A percentile compares a stretch with the other conserved stretches of the same genome.
Conservation (phyloP, 2,329 filamentous ascomycete species). For the Botrytis tulipae region DNA sequence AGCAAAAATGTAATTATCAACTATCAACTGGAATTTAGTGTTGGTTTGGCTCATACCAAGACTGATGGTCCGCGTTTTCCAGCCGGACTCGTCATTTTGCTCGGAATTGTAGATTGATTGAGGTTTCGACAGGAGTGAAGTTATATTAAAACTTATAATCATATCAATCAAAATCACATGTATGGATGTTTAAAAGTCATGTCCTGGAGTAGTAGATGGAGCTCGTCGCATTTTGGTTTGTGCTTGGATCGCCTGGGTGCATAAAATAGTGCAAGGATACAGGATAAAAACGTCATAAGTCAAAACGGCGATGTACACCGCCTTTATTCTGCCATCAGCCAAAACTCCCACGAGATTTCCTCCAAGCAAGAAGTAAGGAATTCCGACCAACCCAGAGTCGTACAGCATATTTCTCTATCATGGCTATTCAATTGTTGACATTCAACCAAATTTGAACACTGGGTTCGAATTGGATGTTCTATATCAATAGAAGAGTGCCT, state of each 20-base stretch:
- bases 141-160: neutral
- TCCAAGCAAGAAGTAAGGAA: neutral
- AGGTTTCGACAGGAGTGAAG: neutral
- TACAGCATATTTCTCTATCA: neutral
- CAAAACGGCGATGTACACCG: neutral
- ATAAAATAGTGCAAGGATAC: constrained; percentile 16
- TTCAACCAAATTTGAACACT: neutral
- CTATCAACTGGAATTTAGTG: neutral
- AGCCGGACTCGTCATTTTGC: constrained; percentile 23
- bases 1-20: constrained; percentile 1
- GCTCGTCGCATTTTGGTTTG: neutral
- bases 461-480: neutral
- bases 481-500: neutral
- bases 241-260: neutral
- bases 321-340: neutral
- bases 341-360: neutral
- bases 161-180: neutral
- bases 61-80: constrained; percentile 59
- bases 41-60: constrained; percentile 46
- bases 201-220: neutral
- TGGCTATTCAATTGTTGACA: neutral
- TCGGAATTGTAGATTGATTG: neutral
- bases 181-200: neutral
- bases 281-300: constrained; percentile 9
- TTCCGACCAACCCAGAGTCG: neutral